Percentiles rank a stretch among this genome's conserved stretches.
Evolutionary conservation across 2,329 filamentous ascomycete species (phyloP).

Genomic region (Venturiaceae sp.): DNA sequence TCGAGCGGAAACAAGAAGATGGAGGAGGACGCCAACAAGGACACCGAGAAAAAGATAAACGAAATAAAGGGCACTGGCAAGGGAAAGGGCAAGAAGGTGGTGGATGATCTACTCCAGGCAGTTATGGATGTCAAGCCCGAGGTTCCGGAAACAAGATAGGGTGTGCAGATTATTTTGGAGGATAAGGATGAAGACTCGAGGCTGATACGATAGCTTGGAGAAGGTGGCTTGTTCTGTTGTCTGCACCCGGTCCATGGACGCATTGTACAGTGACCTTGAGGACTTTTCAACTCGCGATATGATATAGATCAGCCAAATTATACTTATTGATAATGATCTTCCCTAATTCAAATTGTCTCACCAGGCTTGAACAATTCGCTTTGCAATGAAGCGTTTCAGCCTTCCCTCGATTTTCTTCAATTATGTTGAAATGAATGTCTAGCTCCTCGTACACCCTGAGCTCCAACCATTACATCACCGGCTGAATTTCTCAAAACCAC

Average conservation of each 20-base stretch:
- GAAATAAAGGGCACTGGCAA: constrained; percentile 74
- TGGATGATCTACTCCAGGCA: constrained; percentile 74
- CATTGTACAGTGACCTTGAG: not conserved
- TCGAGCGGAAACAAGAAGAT: constrained; percentile 75
- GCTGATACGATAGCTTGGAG: not conserved
- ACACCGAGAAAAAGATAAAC: constrained; percentile 71
- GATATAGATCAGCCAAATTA: not conserved
- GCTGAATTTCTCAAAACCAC: not conserved
- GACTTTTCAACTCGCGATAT: not conserved
- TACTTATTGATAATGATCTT: not conserved
- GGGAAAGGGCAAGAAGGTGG: constrained; percentile 68
- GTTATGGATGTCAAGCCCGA: constrained; percentile 76
- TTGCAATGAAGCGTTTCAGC: no score
- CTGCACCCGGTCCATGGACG: not conserved
- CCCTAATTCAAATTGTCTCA: not conserved
- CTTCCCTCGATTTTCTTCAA: no score
- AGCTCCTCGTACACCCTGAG: not conserved
- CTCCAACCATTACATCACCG: not conserved
- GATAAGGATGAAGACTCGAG: not conserved
- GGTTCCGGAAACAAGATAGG: constrained; percentile 25
- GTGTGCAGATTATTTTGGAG: not conserved
- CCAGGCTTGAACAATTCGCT: not conserved
- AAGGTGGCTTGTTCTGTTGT: not conserved
- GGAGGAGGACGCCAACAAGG: constrained; percentile 64
- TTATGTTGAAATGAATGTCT: not conserved